Evolutionary conservation across 2,329 filamentous ascomycete species (phyloP).

Genomic region (Hypoxylon sp.): DNA sequence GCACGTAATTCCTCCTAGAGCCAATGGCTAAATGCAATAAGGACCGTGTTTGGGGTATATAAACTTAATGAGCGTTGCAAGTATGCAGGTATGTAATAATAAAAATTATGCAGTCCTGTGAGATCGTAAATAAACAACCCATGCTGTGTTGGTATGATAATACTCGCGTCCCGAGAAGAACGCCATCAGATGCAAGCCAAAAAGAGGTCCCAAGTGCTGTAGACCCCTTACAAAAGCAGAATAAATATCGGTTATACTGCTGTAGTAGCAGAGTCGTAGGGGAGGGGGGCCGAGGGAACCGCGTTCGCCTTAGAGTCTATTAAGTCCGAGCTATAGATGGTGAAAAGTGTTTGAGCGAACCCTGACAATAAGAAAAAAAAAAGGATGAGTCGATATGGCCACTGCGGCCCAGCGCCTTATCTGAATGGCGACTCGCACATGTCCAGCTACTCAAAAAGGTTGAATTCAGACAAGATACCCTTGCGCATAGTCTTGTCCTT

Average conservation of each 20-base stretch:
- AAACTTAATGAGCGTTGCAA: constrained; percentile 26
- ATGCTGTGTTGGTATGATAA: neutral
- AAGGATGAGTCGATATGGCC: neutral
- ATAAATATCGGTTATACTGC: neutral
- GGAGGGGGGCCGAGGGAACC: neutral
- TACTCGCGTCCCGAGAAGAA: constrained; percentile 5
- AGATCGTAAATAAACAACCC: neutral
- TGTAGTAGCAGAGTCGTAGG: neutral
- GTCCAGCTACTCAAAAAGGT: neutral
- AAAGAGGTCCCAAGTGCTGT: neutral
- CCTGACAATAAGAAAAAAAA: neutral
- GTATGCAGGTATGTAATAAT: constrained; percentile 15
- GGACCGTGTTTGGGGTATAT: constrained; percentile 39
- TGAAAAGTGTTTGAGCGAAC: neutral
- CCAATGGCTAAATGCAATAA: constrained; percentile 37
- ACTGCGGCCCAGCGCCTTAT: neutral
- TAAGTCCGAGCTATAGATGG: neutral
- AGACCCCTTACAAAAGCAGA: neutral
- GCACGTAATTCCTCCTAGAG: constrained; percentile 18
- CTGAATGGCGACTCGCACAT: neutral
- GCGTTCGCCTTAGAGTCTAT: neutral
- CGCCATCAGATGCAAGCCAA: constrained; percentile 16
- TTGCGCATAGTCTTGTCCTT: neutral
- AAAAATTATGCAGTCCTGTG: constrained; percentile 2
- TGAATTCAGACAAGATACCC: neutral